Base-by-base conservation (phyloP, 2,329 filamentous ascomycete species). In the Malbranchea cinnamomea region DNA sequence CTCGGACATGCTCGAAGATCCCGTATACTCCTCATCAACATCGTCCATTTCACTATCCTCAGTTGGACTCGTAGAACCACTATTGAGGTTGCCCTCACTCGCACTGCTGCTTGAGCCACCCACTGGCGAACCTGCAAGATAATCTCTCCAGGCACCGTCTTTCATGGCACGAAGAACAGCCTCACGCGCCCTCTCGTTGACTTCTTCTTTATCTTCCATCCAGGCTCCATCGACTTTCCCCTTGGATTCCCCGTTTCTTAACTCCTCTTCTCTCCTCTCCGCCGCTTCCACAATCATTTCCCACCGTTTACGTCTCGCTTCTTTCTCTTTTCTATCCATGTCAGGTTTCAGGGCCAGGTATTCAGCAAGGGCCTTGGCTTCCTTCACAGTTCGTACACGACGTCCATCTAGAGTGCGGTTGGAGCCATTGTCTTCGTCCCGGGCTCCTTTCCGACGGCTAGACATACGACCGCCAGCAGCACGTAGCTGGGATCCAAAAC, bases 381-480 rank as follows among this genome's bases (percentile, higher is more conserved):
- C 89, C 21, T 80, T 87, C 16, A 95, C 82, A 2, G 89, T 95
- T 29, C 91, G 75, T 32, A 98, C 55, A 33, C 89, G 71, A 13
- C 89, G 74, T 0, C 89, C 89, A 46, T 95, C 89, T 2, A 98
- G 66, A 42, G 95, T 98, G 39, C 89, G 74, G 49, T 82, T 93
- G 2, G 85, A 94, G 14, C 75, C 85, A 47, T 91, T 87, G 37
- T 83, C 76, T 21, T 92, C 83, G 31, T 73, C 76, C 44, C 80
- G 73, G 33, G 77, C 77, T 47, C 77, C 77, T 65, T 87, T 89
- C 62, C 91, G 91, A 43, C 75, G 73, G n/a, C 81, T 87, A 2
- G 84, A 92, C 89, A 98, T 98, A 60, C 91, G 87, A 23, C 91
- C 89, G 49, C 91, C 89, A 3, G 89, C 89, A 0, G 91, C 89